These are phyloP conservation scores for Beauveria caledonica DNA, from an alignment of 2,329 filamentous ascomycete genomes.

Conservation along the genomic window DNA sequence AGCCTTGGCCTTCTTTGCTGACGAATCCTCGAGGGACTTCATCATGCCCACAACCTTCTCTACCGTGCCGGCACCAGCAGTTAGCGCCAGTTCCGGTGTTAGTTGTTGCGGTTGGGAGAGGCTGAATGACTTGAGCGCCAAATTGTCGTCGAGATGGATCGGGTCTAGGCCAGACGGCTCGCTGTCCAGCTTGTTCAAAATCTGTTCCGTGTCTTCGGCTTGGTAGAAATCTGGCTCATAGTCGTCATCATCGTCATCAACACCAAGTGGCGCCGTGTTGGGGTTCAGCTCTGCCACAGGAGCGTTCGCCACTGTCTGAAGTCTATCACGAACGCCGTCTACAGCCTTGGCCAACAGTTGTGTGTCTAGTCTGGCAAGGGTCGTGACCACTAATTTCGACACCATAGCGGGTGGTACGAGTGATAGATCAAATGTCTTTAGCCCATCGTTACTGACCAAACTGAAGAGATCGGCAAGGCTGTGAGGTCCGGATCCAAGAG, in stretches of 20 bases:
- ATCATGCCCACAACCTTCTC: slow-evolving; percentile 73
- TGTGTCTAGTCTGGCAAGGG: slow-evolving; percentile 64
- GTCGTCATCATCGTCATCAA: slow-evolving; percentile 75
- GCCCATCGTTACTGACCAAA: slow-evolving; percentile 61
- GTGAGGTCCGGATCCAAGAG: slow-evolving; percentile 66
- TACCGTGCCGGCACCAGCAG: slow-evolving; percentile 66
- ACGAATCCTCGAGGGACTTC: slow-evolving; percentile 59
- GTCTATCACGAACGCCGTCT: slow-evolving; percentile 49
- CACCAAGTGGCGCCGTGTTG: slow-evolving; percentile 52
- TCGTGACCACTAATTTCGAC: slow-evolving; percentile 70
- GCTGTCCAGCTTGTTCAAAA: slow-evolving; percentile 67
- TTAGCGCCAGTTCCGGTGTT: slow-evolving; percentile 61
- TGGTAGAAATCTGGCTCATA: slow-evolving; percentile 84
- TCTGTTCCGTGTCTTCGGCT: slow-evolving; percentile 69
- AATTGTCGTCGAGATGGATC: slow-evolving; percentile 27
- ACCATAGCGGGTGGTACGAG: slow-evolving; percentile 68
- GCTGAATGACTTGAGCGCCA: slow-evolving; percentile 70
- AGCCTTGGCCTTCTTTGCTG: slow-evolving; percentile 52
- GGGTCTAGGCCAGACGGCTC: slow-evolving; percentile 43
- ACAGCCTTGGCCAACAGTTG: slow-evolving; percentile 64
- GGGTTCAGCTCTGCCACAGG: slow-evolving; percentile 43
- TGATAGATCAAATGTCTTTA: slow-evolving; percentile 76
- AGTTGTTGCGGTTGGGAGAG: slow-evolving; percentile 70
- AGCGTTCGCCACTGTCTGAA: slow-evolving; percentile 35
- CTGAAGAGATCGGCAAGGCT: slow-evolving; percentile 81